These are phyloP conservation scores for Betula pendula DNA, from an alignment of 306 rosid genomes.

Conservation along the genomic window DNA sequence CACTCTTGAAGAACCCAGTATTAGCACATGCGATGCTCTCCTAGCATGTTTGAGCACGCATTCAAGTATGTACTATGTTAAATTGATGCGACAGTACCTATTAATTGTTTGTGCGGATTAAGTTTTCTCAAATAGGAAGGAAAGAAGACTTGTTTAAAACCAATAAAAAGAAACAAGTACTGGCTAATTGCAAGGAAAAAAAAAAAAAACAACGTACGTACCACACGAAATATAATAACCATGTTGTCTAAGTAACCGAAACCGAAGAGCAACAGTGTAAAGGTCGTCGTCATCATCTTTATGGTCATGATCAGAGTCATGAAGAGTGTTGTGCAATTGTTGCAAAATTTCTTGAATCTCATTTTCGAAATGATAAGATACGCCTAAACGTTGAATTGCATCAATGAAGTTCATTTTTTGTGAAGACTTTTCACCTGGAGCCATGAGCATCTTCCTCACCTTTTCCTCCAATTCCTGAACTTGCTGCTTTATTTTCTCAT, in stretches of 20 bases:
- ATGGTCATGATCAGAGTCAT: background rate
- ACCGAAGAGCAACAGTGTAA: constrained; percentile 32
- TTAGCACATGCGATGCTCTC: too few relatives aligned
- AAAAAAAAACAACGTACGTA: background rate
- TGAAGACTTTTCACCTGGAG: background rate
- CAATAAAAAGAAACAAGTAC: background rate
- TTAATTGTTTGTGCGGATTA: too few relatives aligned
- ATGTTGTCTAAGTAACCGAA: constrained; percentile 50
- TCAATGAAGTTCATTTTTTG: constrained; percentile 19
- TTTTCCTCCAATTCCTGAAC: constrained; percentile 17
- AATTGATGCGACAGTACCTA: too few relatives aligned
- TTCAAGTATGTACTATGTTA: too few relatives aligned
- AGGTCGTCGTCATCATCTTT: constrained; percentile 20
- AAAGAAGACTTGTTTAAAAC: too few relatives aligned
- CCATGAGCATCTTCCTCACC: constrained; percentile 24
- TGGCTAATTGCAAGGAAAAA: background rate
- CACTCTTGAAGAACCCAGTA: too few relatives aligned
- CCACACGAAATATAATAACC: constrained; percentile 33
- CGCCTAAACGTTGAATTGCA: constrained; percentile 25
- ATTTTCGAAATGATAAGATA: constrained; percentile 36
- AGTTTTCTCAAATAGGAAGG: too few relatives aligned
- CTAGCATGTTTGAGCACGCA: too few relatives aligned
- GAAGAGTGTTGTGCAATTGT: background rate
- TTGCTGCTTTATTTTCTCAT: background rate
- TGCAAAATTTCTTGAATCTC: constrained; percentile 34